These are phyloP conservation scores for Boletellus sp. DNA, from an alignment of 768 basidiomycete species.

Conservation along the genomic window DNA sequence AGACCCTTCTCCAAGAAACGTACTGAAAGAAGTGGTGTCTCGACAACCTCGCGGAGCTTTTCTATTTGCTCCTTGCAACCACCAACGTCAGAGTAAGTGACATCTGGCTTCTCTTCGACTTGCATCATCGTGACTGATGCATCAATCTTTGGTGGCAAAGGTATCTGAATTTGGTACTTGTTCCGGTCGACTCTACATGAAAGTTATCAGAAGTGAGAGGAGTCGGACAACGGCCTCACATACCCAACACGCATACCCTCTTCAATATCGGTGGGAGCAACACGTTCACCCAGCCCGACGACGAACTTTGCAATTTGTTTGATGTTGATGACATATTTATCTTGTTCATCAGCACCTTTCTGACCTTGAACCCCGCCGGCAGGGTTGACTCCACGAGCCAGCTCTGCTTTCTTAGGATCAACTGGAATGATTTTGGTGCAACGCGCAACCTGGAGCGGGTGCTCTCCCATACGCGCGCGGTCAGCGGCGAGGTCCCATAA, in stretches of 20 bases:
- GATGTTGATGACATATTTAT: conserved; percentile 99
- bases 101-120: conserved; percentile 97
- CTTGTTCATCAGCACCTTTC: conserved; percentile 97
- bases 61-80: conserved; percentile 99
- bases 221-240: conserved; percentile 24
- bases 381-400: conserved; percentile 75
- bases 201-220: conserved; percentile 3
- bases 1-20: conserved; percentile 26
- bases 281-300: conserved; percentile 92
- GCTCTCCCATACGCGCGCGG: conserved; percentile 85
- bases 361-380: conserved; percentile 76
- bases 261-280: conserved; percentile 97
- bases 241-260: conserved; percentile 99
- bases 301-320: conserved; percentile 99
- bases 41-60: conserved; percentile 97
- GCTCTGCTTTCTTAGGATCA: conserved; percentile 70
- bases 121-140: conserved; percentile 99
- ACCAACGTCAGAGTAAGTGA: conserved; percentile 96
- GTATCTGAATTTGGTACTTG: conserved; percentile 99
- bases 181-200: conserved; percentile 79
- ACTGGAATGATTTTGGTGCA: conserved; percentile 97
- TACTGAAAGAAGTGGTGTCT: conserved; percentile 91
- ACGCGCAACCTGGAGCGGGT: conserved; percentile 93
- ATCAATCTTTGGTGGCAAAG: conserved; percentile 97
- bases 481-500: conserved; percentile 97